These are phyloP conservation scores for Singerocomus rubriflavus DNA, from an alignment of 1,284 basidiomycete species.

Conservation along the genomic window DNA sequence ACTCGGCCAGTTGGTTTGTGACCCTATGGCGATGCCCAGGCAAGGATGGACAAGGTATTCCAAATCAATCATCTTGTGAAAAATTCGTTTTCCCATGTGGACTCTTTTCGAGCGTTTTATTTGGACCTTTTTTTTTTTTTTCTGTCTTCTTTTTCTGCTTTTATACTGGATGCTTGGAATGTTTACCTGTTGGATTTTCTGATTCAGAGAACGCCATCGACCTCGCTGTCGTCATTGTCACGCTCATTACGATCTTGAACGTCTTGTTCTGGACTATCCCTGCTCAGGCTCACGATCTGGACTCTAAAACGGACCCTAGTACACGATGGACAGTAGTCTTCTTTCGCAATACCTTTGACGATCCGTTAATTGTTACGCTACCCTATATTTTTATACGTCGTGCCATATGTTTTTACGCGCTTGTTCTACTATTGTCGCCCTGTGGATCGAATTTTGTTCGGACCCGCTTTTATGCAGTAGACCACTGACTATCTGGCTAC, in stretches of 20 bases:
- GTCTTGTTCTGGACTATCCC: conserved; percentile 14
- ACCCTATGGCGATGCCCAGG: not conserved
- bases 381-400: conserved; percentile 27
- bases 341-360: conserved; percentile 13
- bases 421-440: conserved; percentile 10
- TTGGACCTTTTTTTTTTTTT: not conserved
- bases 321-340: conserved; percentile 14
- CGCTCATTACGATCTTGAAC: conserved; percentile 22
- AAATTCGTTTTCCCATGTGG: conserved; percentile 5
- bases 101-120: conserved; percentile 14
- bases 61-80: conserved; percentile 1
- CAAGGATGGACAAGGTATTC: not conserved
- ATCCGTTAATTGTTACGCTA: conserved; percentile 30
- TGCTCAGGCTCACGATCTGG: conserved; percentile 17
- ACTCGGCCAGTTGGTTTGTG: conserved; percentile 2
- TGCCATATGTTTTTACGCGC: conserved; percentile 15
- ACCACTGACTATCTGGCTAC: conserved; percentile 1
- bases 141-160: not conserved
- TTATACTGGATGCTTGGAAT: conserved; percentile 6
- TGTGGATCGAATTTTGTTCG: conserved; percentile 1
- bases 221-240: conserved; percentile 7
- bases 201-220: conserved; percentile 9
- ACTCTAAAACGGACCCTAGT: conserved; percentile 26
- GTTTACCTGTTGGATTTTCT: conserved; percentile 8
- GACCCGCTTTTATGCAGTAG: conserved; percentile 12